Base-by-base conservation (phyloP, 1,284 basidiomycete genomes). In the Quambalaria eucalypti region DNA sequence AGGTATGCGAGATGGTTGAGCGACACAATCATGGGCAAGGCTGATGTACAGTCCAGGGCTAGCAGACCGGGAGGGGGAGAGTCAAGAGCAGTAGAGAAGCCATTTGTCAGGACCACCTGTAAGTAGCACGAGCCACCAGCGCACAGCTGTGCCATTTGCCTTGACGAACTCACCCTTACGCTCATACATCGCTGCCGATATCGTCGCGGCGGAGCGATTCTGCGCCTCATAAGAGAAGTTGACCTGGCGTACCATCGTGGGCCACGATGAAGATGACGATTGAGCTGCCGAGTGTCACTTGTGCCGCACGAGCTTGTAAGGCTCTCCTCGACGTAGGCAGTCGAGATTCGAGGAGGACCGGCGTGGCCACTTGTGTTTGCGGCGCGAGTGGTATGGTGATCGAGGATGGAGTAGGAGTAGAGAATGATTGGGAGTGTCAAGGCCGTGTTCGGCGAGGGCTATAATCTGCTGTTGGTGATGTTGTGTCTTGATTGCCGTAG, bases 1-100 rank as follows among this genome's bases (percentile, higher is more conserved):
- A 99, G 86, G 78, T 96, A 95, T 50, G 89, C 89, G 56, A 98
- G 86, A 78, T 97, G 90, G 50, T 90, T 92, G 56, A 98, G 85
- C 47, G 92, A 96, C 80, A 96, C 97, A 81, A 96, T 87, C 50
- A 98, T 81, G 16, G 93, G 91, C 48, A 98, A 80, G 3, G 90
- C 83, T 2, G 90, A 85, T 59, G 86, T 87, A 52, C 90, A 88
- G 80, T 98, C 95, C 73, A 98, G 84, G 9, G 93, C 93, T 96
- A 76, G 10, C 2, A 23, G 23, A 7, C 40, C 28, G 52, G 55
- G n/a, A 52, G 28, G 23, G 40, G 44, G 50, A 3, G 10, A 10
- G 55, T 51, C 51, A 54, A 19, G 8, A 28, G 16, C 44, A 50
- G 30, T 29, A 38, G 56, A 39, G 42, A n/a, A 39, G 30, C 5